Evolutionary conservation across 108 stramenopile genomes (phyloP).

Genomic region (Asterionellopsis glacialis): DNA sequence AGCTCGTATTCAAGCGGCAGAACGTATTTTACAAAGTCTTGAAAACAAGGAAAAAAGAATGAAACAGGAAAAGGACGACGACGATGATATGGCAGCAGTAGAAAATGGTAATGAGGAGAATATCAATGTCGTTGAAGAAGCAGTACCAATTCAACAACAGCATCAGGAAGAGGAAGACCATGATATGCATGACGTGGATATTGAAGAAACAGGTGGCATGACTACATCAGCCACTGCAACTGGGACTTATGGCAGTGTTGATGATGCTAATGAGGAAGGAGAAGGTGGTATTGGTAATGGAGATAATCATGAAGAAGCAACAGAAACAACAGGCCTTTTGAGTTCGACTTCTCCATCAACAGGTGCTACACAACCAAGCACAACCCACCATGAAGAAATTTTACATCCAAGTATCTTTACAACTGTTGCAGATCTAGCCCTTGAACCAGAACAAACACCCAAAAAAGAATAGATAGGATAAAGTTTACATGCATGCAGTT

Average conservation of each 20-base stretch:
- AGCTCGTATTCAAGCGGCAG: background rate
- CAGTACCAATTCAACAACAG: too few relatives aligned
- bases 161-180: constrained; percentile 2
- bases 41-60: background rate
- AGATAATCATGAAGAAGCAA: background rate
- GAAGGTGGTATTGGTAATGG: background rate
- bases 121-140: too few relatives aligned
- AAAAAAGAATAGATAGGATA: background rate
- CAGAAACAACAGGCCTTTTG: background rate
- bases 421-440: background rate
- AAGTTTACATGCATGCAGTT: background rate
- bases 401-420: constrained; percentile 27
- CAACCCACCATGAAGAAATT: constrained; percentile 1
- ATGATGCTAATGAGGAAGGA: background rate
- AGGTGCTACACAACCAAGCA: too few relatives aligned
- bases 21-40: background rate
- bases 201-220: background rate
- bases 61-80: constrained; percentile 1
- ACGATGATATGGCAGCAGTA: background rate
- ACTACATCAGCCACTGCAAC: too few relatives aligned
- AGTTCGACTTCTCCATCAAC: too few relatives aligned
- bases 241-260: background rate
- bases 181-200: background rate
- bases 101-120: background rate
- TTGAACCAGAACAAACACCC: background rate